Conservation (phyloP, 169 alveolate genomes). For the Plasmodium berghei region DNA sequence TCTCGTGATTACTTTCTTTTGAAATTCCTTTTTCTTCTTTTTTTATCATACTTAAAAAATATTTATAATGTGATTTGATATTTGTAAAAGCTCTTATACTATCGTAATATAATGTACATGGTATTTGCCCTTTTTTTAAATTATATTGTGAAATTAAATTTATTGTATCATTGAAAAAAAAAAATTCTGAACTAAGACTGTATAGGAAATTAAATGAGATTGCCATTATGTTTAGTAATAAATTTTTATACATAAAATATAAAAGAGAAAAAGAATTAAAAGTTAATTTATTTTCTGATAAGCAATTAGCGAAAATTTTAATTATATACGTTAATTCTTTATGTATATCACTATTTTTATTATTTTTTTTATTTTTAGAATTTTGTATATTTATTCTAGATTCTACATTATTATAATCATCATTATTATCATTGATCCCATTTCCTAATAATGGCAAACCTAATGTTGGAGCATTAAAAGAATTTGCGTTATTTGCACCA, state of each 20-base stretch:
- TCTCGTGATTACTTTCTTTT: not conserved
- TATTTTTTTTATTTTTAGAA: slow-evolving; percentile 8
- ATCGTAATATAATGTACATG: slow-evolving; percentile 46
- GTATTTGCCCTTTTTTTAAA: slow-evolving; percentile 56
- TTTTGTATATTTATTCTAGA: slow-evolving; percentile 19
- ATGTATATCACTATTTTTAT: not conserved
- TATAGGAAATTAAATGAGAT: slow-evolving; percentile 66
- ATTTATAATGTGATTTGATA: slow-evolving; percentile 56
- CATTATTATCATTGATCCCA: not conserved
- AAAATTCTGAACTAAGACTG: slow-evolving; percentile 61
- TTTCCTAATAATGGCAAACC: slow-evolving; percentile 4
- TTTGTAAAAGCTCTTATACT: slow-evolving; percentile 73
- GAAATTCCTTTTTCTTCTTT: not conserved
- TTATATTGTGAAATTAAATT: slow-evolving; percentile 30
- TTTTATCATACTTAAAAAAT: slow-evolving; percentile 16
- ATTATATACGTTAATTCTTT: slow-evolving; percentile 20
- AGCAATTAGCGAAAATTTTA: slow-evolving; percentile 51
- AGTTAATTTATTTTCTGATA: slow-evolving; percentile 21
- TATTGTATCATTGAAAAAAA: slow-evolving; percentile 59
- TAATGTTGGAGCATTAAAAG: slow-evolving; percentile 3
- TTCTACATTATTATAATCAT: slow-evolving; percentile 27
- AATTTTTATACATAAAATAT: slow-evolving; percentile 68
- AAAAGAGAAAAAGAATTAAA: slow-evolving; percentile 51
- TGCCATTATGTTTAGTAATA: slow-evolving; percentile 34
- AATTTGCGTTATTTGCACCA: not conserved